Evolutionary conservation across 495 filamentous ascomycete genomes (phyloP).

Genomic region (Aspergillus nidulans): DNA sequence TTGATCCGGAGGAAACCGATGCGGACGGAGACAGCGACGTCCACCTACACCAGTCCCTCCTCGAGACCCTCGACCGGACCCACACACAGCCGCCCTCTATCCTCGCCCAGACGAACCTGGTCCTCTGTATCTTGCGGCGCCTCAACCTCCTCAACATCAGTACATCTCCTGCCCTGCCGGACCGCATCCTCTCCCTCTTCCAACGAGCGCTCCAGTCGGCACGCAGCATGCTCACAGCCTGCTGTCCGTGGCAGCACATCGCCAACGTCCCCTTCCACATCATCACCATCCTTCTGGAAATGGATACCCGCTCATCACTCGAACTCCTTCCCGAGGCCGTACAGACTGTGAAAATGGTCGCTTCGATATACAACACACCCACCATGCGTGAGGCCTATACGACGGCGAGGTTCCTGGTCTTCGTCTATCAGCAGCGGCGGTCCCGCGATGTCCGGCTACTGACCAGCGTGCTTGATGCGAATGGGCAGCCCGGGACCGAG

Average conservation of each 20-base stretch:
- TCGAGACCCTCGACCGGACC: conserved; percentile 19
- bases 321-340: conserved; percentile 43
- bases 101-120: conserved; percentile 45
- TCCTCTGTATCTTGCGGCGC: conserved; percentile 44
- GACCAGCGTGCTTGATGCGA: background rate
- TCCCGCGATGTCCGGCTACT: conserved; percentile 18
- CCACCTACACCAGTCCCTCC: conserved; percentile 26
- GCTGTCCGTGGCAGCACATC: conserved; percentile 50
- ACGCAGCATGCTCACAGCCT: conserved; percentile 25
- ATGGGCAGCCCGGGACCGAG: background rate
- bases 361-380: conserved; percentile 36
- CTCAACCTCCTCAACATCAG: conserved; percentile 37
- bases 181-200: conserved; percentile 24
- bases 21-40: too few species aligned
- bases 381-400: conserved; percentile 45
- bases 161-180: conserved; percentile 22
- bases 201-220: conserved; percentile 28
- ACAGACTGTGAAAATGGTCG: conserved; percentile 39
- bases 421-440: conserved; percentile 33
- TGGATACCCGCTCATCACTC: conserved; percentile 43
- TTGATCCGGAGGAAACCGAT: conserved; percentile 30
- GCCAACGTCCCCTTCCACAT: conserved; percentile 51
- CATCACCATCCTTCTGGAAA: conserved; percentile 45
- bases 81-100: conserved; percentile 35
- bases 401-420: conserved; percentile 39